Conservation (phyloP, 2,329 filamentous ascomycete genomes). For the Diaporthe citrichinensis region DNA sequence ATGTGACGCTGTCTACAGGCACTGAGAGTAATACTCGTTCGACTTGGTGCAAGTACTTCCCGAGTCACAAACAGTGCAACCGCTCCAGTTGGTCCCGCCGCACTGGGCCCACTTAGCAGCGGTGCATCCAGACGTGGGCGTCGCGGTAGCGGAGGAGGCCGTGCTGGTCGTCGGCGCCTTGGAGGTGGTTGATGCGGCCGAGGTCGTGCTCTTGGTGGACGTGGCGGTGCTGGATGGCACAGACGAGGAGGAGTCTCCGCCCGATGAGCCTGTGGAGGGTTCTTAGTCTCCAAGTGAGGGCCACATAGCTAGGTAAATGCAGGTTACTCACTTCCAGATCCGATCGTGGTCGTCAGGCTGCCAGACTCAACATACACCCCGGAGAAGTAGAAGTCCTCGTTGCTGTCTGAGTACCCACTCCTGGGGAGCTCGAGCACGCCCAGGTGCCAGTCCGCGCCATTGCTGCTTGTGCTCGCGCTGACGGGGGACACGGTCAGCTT, state of each 20-base stretch:
- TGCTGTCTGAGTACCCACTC: conserved; percentile 64
- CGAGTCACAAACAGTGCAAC: conserved; percentile 32
- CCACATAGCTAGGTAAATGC: not conserved
- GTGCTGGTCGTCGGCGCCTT: conserved; percentile 25
- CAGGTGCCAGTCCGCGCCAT: conserved; percentile 81
- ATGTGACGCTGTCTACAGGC: not conserved
- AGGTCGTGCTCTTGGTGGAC: conserved; percentile 21
- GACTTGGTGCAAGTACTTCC: conserved; percentile 36
- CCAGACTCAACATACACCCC: conserved; percentile 79
- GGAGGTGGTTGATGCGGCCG: conserved; percentile 30
- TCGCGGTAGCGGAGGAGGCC: conserved; percentile 17
- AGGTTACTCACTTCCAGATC: conserved; percentile 23
- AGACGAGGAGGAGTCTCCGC: conserved; percentile 28
- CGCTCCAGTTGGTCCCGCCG: conserved; percentile 33
- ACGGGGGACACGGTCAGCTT: conserved; percentile 72
- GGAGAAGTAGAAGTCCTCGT: conserved; percentile 80
- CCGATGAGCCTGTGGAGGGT: conserved; percentile 18
- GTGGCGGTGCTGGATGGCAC: conserved; percentile 22
- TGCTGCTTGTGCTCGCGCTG: conserved; percentile 69
- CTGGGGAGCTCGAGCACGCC: conserved; percentile 77
- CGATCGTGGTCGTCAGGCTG: conserved; percentile 39
- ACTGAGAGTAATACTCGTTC: conserved; percentile 41
- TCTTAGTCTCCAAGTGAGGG: not conserved
- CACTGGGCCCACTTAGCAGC: conserved; percentile 37
- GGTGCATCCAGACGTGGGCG: conserved; percentile 20